Percentiles rank a stretch among this genome's conserved stretches.
phyloP scores from a whole-genome alignment of 2,329 filamentous ascomycete genomes.

The Lizonia empirigonia region DNA sequence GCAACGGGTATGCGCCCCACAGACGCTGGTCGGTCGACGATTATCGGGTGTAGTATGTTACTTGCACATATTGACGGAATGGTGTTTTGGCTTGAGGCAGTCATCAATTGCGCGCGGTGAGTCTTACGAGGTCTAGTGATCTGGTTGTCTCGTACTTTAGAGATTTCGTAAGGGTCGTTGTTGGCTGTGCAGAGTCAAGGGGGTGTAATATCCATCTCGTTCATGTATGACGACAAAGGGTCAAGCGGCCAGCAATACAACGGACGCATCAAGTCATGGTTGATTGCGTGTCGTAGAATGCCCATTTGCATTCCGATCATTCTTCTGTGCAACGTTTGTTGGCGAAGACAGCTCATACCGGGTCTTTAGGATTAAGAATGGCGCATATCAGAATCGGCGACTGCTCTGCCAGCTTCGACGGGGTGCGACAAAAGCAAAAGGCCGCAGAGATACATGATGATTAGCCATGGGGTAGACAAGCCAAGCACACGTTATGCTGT shows the following conservation, averaged over 20 bases:
- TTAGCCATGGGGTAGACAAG: conserved; percentile 1
- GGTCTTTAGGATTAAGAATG: conserved; percentile 6
- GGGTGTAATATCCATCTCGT: background rate
- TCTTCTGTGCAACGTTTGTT: conserved; percentile 16
- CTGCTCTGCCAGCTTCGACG: conserved; percentile 2
- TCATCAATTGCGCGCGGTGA: too few species aligned
- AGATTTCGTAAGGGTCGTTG: background rate
- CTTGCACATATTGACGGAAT: background rate
- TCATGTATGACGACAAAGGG: background rate
- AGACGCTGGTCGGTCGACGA: too few species aligned
- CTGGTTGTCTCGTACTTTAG: too few species aligned
- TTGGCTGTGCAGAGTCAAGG: background rate
- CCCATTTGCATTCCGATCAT: conserved; percentile 25
- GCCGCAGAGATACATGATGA: background rate
- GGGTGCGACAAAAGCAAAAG: conserved; percentile 28
- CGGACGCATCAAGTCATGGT: conserved; percentile 8
- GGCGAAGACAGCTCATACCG: conserved; percentile 10
- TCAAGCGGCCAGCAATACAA: background rate
- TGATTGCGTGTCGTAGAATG: conserved; percentile 12
- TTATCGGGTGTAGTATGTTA: too few species aligned
- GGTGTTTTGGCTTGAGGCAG: background rate
- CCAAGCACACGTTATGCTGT: conserved; percentile 12
- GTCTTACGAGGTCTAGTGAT: background rate
- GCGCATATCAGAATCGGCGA: conserved; percentile 1
- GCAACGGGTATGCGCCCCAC: too few species aligned